Evolutionary conservation across 2,329 filamentous ascomycete genomes (phyloP).

Genomic region (Madurella fahalii): DNA sequence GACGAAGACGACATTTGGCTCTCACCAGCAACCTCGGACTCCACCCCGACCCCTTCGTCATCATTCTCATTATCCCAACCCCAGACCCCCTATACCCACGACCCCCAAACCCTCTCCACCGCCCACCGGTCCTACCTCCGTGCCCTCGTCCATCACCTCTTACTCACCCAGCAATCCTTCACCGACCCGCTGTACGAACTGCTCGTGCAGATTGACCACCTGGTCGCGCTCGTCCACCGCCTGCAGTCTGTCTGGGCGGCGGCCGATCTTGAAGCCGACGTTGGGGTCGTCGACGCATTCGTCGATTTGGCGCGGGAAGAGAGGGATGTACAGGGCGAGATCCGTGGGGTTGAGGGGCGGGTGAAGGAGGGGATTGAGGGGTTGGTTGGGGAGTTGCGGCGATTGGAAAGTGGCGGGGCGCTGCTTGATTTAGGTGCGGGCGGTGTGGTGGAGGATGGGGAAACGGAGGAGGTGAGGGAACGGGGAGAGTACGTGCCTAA

Average conservation of each 20-base stretch:
- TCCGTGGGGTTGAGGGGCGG: conserved; percentile 58
- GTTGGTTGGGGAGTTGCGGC: conserved; percentile 55
- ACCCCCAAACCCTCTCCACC: conserved; percentile 78
- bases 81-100: conserved; percentile 47
- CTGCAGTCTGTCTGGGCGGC: conserved; percentile 73
- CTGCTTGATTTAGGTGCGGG: conserved; percentile 29
- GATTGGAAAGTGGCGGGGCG: conserved; percentile 37
- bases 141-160: conserved; percentile 60
- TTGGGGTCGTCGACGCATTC: conserved; percentile 73
- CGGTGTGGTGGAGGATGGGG: conserved; percentile 32
- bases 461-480: conserved; percentile 40
- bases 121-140: conserved; percentile 76
- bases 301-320: conserved; percentile 71
- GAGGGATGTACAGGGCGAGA: conserved; percentile 57
- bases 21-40: conserved; percentile 14
- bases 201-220: conserved; percentile 72
- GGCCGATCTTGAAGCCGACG: conserved; percentile 75
- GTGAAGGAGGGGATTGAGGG: conserved; percentile 66
- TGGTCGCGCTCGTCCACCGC: conserved; percentile 71
- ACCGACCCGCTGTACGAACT: conserved; percentile 63
- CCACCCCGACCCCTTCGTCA: conserved; percentile 20
- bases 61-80: conserved; percentile 19
- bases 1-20: conserved; percentile 43
- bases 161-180: conserved; percentile 61
- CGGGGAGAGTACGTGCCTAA: conserved; percentile 61